Conservation (phyloP, 768 basidiomycete genomes). For the Chalciporus piperatus region DNA sequence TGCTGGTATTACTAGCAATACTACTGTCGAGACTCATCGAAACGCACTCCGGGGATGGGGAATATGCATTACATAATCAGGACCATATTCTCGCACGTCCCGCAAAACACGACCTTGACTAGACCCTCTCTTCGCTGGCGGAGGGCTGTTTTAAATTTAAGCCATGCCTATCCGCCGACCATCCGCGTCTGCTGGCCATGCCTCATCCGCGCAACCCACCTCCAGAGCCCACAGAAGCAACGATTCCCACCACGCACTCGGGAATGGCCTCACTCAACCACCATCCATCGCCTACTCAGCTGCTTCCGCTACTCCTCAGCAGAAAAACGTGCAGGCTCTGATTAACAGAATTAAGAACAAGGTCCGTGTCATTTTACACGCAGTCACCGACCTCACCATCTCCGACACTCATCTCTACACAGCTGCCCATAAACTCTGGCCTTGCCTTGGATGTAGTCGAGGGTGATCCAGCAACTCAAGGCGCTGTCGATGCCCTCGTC, state of each 20-base stretch:
- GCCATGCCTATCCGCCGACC: slow-evolving; percentile 56
- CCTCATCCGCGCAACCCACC: slow-evolving; percentile 32
- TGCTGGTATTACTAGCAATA: not conserved
- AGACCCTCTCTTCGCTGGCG: slow-evolving; percentile 11
- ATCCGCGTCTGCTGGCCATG: slow-evolving; percentile 53
- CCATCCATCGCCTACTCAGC: slow-evolving; percentile 38
- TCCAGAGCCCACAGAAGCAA: slow-evolving; percentile 59
- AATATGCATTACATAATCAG: slow-evolving; percentile 22
- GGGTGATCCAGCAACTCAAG: slow-evolving; percentile 68
- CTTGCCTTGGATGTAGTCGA: slow-evolving; percentile 70
- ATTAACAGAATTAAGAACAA: slow-evolving; percentile 81
- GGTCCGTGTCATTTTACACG: slow-evolving; percentile 39
- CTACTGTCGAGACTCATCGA: no score
- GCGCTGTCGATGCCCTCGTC: slow-evolving; percentile 77
- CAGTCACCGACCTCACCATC: not conserved
- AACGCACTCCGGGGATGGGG: no score
- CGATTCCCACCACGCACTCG: slow-evolving; percentile 52
- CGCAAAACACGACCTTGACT: slow-evolving; percentile 7
- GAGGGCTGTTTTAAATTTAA: slow-evolving; percentile 22
- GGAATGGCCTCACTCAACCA: slow-evolving; percentile 31
- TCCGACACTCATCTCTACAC: not conserved
- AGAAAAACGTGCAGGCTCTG: slow-evolving; percentile 77
- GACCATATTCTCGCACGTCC: slow-evolving; percentile 18
- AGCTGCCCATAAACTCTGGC: slow-evolving; percentile 89
- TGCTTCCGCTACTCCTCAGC: slow-evolving; percentile 57